Base-by-base conservation (phyloP, 345 rosid species). In the Populus euphratica region DNA sequence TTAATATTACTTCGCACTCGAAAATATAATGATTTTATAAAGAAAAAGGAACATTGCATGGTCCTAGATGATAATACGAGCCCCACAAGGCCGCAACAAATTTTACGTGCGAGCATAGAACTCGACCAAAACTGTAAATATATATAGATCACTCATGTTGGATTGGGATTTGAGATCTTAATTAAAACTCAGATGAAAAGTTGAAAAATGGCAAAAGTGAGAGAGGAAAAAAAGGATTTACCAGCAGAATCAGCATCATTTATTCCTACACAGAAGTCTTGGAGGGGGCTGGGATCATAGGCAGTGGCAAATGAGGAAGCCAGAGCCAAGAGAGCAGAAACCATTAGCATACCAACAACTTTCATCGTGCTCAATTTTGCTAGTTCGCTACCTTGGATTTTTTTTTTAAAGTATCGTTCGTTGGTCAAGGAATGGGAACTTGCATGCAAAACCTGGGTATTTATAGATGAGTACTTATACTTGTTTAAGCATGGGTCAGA, bases 201-300 rank as follows among this genome's bases (percentile, higher is more conserved):
- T 9, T n/a, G 27, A 56, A 56, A 54, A 23, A 59, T 9, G 29
- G 23, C 29, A n/a, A 59, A n/a, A 59, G 36, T 33, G 36, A n/a
- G 23, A 23, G 25, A 50, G 56, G 2, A 7, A 9, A 23, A 59
- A n/a, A 12, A n/a, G 16, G 1, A 25, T 25, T n/a, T 61, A 77
- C 79, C 61, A 59, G 74, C 70, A 64, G 36, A 1, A 5, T 74
- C n/a, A 17, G 70, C 6, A 13, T 64, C 33, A 65, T 64, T 14
- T 20, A 66, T 49, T 8, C 47, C 78, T 5, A 66, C 78, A 14
- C 78, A 75, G 14, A 67, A 31, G 61, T 75, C 78, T 65, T 75
- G 72, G 10, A 75, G 72, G 21, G 78, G 78, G 31, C 78, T 66
- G 47, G 78, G 71, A n/a, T 66, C 78, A 49, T n/a, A 62, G 36